These are phyloP conservation scores for Aureobasidium sp. DNA, from an alignment of 2,329 filamentous ascomycete genomes.

Conservation along the genomic window DNA sequence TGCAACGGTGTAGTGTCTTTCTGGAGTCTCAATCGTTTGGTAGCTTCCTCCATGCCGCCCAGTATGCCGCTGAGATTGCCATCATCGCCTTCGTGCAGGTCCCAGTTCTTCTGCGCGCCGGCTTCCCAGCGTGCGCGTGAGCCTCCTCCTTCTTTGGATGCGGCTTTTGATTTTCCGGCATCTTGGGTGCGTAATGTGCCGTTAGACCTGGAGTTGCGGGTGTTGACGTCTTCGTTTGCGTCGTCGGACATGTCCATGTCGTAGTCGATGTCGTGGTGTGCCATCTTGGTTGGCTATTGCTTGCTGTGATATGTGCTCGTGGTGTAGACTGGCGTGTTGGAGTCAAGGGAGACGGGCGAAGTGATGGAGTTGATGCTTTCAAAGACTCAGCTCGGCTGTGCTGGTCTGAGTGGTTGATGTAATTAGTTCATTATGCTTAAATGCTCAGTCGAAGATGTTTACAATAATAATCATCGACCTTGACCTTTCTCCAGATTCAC, in stretches of 20 bases:
- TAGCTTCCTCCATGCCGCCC: conserved; percentile 32
- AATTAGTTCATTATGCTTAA: background rate
- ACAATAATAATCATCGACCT: no score
- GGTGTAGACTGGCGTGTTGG: background rate
- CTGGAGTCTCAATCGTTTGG: conserved; percentile 54
- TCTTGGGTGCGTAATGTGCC: background rate
- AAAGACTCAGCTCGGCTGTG: background rate
- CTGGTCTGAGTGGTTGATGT: background rate
- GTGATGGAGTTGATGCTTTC: background rate
- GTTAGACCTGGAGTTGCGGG: background rate
- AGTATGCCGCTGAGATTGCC: conserved; percentile 30
- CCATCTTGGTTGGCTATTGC: background rate
- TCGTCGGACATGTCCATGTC: conserved; percentile 18
- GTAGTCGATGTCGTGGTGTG: conserved; percentile 19
- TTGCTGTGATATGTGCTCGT: background rate
- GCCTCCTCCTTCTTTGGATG: background rate
- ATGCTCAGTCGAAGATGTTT: background rate
- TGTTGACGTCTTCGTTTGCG: conserved; percentile 9
- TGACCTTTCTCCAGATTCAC: background rate
- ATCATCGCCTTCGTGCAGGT: conserved; percentile 30
- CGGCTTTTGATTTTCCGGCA: conserved; percentile 1
- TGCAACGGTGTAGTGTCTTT: conserved; percentile 94
- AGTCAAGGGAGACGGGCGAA: background rate
- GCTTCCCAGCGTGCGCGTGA: conserved; percentile 28
- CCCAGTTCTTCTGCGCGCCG: conserved; percentile 26